Conservation (phyloP, 2,329 filamentous ascomycete species). For the Fusarium nodosum region DNA sequence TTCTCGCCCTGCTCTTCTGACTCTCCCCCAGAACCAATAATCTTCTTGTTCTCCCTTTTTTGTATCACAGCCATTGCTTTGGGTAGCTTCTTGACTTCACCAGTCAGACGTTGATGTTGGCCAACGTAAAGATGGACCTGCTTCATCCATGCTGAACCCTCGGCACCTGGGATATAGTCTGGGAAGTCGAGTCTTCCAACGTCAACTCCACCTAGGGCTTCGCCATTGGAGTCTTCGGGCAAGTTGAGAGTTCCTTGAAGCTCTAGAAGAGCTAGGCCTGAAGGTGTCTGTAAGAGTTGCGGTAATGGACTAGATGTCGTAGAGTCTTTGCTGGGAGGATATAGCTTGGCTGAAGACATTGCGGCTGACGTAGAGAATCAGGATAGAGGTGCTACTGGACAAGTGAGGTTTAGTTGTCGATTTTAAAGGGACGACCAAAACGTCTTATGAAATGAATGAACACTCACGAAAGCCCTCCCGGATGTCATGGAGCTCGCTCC, state of each 20-base stretch:
- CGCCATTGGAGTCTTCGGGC: slow-evolving; percentile 60
- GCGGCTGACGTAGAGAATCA: not conserved
- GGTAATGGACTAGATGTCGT: slow-evolving; percentile 73
- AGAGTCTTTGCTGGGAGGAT: slow-evolving; percentile 55
- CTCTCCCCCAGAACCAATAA: slow-evolving; percentile 62
- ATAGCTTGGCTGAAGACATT: slow-evolving; percentile 58
- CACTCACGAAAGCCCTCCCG: not conserved
- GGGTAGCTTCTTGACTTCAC: slow-evolving; percentile 88
- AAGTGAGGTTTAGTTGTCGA: not conserved
- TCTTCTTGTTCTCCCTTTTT: slow-evolving; percentile 60
- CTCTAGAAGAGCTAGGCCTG: slow-evolving; percentile 89
- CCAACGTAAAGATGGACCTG: slow-evolving; percentile 89
- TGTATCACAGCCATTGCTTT: slow-evolving; percentile 84
- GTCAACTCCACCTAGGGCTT: slow-evolving; percentile 50
- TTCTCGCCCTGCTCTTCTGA: slow-evolving; percentile 59
- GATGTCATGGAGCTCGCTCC: not conserved
- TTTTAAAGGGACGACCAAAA: not conserved
- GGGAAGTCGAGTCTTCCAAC: slow-evolving; percentile 85
- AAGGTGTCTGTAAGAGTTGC: slow-evolving; percentile 86
- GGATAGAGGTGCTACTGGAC: too few species aligned
- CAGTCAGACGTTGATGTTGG: slow-evolving; percentile 87
- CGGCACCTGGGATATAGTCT: slow-evolving; percentile 68
- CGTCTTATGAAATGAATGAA: not conserved
- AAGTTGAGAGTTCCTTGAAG: slow-evolving; percentile 92
- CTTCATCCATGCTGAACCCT: slow-evolving; percentile 85